Conservation (phyloP, 805 yeast species). For the Pichia pseudocactophila region DNA sequence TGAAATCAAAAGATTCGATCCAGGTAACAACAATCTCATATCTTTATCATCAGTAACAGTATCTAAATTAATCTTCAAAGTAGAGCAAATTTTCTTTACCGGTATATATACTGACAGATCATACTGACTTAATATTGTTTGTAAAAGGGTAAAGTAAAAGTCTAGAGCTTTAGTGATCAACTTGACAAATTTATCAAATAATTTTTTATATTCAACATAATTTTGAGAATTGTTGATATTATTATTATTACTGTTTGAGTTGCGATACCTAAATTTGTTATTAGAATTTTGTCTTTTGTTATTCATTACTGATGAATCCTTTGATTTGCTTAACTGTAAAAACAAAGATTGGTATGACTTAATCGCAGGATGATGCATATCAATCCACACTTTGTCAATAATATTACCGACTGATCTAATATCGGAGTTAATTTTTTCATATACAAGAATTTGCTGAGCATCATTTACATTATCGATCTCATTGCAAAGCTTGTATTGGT, state of each 20-base stretch:
- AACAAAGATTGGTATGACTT: slow-evolving; percentile 43
- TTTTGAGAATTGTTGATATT: slow-evolving; percentile 10
- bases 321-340: slow-evolving; percentile 9
- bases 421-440: neutral
- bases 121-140: slow-evolving; percentile 31
- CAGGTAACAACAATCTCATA: slow-evolving; percentile 8
- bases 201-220: slow-evolving; percentile 46
- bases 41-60: neutral
- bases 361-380: slow-evolving; percentile 56
- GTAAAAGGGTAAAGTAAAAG: slow-evolving; percentile 39
- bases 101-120: slow-evolving; percentile 30
- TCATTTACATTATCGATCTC: neutral
- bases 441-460: neutral
- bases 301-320: slow-evolving; percentile 14
- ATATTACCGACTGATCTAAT: slow-evolving; percentile 22
- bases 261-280: slow-evolving; percentile 8
- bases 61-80: slow-evolving; percentile 17
- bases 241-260: slow-evolving; percentile 1
- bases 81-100: slow-evolving; percentile 24
- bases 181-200: slow-evolving; percentile 44
- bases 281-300: slow-evolving; percentile 15
- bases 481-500: slow-evolving; percentile 4
- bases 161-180: slow-evolving; percentile 37
- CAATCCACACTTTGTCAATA: slow-evolving; percentile 49
- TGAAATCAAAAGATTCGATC: slow-evolving; percentile 9